phyloP scores from a whole-genome alignment of 2,329 filamentous ascomycete genomes.

The Penicillium palitans region DNA sequence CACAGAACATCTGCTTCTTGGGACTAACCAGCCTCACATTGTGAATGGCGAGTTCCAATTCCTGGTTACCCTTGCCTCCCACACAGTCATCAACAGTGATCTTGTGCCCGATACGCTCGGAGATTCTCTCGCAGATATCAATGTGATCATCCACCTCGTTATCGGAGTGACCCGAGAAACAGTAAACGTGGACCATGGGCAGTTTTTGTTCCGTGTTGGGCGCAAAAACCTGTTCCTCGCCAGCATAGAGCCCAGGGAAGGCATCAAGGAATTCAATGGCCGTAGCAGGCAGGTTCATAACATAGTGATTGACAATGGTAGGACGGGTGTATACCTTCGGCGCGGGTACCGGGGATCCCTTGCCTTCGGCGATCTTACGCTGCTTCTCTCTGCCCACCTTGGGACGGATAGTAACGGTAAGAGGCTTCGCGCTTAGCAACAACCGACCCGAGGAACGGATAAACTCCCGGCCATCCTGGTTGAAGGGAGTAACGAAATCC shows the following conservation, averaged over 20 bases:
- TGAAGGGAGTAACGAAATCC: conserved; percentile 74
- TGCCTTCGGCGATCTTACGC: conserved; percentile 23
- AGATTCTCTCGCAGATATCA: conserved; percentile 68
- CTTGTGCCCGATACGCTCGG: conserved; percentile 58
- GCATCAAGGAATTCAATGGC: conserved; percentile 78
- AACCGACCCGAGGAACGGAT: conserved; percentile 68
- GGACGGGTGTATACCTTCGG: conserved; percentile 51
- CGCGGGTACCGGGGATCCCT: conserved; percentile 34
- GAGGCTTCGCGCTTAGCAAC: conserved; percentile 50
- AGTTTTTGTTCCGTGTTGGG: conserved; percentile 61
- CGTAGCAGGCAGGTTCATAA: conserved; percentile 94
- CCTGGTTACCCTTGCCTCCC: conserved; percentile 56
- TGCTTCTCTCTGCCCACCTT: conserved; percentile 39
- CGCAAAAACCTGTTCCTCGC: conserved; percentile 64
- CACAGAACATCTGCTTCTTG: conserved; percentile 95
- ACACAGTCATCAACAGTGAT: conserved; percentile 57
- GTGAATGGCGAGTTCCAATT: conserved; percentile 57
- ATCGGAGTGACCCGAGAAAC: conserved; percentile 81
- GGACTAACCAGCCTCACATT: conserved; percentile 86
- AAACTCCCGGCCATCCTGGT: conserved; percentile 78
- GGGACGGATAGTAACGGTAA: conserved; percentile 54
- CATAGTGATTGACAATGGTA: conserved; percentile 81
- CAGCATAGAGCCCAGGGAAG: conserved; percentile 79
- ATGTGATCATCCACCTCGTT: conserved; percentile 62
- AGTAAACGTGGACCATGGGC: conserved; percentile 90